Base-by-base conservation (phyloP, 495 filamentous ascomycete genomes). In the Penicillium desertorum region DNA sequence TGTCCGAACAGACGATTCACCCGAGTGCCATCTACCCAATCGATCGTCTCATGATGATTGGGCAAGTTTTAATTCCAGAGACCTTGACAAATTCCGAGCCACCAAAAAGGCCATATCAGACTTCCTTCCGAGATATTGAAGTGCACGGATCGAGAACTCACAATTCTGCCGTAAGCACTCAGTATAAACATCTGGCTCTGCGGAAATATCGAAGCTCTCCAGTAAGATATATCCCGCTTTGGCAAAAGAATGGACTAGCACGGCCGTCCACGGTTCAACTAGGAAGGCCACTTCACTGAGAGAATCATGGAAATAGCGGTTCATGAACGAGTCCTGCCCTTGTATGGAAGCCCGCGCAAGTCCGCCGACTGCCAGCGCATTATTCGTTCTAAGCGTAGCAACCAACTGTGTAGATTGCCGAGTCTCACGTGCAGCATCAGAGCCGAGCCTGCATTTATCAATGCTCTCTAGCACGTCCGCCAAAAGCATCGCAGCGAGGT, bases 241-340 rank as follows among this genome's bases (percentile, higher is more conserved):
- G 7, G 64, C 65, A 56, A 81, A 77, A 6, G 68, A 68, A 29
- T 76, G 71, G 16, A 79, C 70, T 14, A 81, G 59, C 16, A 79
- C 67, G 5, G 66, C 63, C 4, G 76, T 80, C 73, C 76, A 81
- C 1, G 78, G 78, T 51, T 81, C 77, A 2, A 69, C 74, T 9
- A 81, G 56, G 23, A 78, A 62, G 2, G 76, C 75, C 5, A 69
- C 72, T 54, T 74, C 64, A n/a, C 51, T 65, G 0, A 69, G 39
- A 7, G 59, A 63, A 57, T 65, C 62, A 45, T 69, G 67, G 39
- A 69, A 65, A 32, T 62, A 44, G 12, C 36, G 39, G 7, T 56
- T 25, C 27, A 57, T 54, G 20, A 48, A 46, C 19, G 58, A 29
- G 0, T 55, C 49, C 39, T 65, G 55, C 20, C 57, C 63, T n/a